Base-by-base conservation (phyloP, 164 flowering plant genomes). In the Buxus sempervirens region DNA sequence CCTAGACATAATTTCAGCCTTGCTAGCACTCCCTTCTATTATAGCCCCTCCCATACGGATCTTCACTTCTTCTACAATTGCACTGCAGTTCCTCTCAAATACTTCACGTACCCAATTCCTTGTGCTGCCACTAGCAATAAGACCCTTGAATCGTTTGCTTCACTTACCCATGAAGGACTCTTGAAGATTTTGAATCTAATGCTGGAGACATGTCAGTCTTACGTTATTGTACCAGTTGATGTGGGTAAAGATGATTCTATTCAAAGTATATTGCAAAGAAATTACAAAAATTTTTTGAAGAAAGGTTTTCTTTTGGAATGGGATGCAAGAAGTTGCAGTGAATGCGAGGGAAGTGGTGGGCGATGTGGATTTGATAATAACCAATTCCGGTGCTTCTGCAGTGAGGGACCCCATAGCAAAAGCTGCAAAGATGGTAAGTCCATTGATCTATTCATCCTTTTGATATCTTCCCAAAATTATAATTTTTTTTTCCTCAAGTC, bases 61-160 rank as follows among this genome's bases (percentile, higher is more conserved):
- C 71, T 87, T 60, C 77, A 25, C 62, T 68, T 87, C 73, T 80
- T 75, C 62, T 83, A 84, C 70, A 77, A 83, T 36, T 87, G 90
- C 67, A 53, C 79, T 0, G 19, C 54, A 0, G 32, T 18, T 20
- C 80, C 77, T 48, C 16, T 21, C 0, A 45, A 61, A 0, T 54
- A 61, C 32, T 25, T 0, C 12, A 72, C 66, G 0, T 75, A 48
- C 63, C 53, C 72, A 0, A 36, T 76, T 24, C 60, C 68, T 58
- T 79, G 85, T 67, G 68, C 72, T n/a, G n/a, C n/a, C n/a, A n/a
- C n/a, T n/a, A n/a, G n/a, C 3, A 41, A 12, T 67, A 62, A 25
- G 1, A 42, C 63, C 23, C 25, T 21, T 61, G 21, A 74, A 25
- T 70, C 86, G 16, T 82, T 80, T 25, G 89, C 78, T 1, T 62